Base-by-base conservation (phyloP, 2,329 filamentous ascomycete species). In the Paraconiothyrium sp. region DNA sequence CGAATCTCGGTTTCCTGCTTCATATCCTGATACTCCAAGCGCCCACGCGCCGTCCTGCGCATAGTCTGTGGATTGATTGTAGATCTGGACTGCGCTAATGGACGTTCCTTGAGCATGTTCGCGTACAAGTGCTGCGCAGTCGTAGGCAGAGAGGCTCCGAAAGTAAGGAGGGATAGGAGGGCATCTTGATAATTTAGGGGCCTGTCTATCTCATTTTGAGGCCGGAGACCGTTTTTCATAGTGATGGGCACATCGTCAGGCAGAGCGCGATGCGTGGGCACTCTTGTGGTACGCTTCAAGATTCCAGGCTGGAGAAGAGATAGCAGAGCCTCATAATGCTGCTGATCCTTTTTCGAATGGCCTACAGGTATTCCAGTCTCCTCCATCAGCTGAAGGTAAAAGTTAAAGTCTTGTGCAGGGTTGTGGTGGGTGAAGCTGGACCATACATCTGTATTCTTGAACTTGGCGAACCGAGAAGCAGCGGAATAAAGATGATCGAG, bases 101-200 rank as follows among this genome's bases (percentile, higher is more conserved):
- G 39, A 11, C n/a, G 16, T 22, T 54, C 7, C 10, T n/a, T 13
- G n/a, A 56, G 13, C n/a, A 20, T 7, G 6, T 56, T 4, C 4
- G 13, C 27, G 11, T 47, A 47, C 4, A 27, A 46, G 27, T 37
- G 22, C 32, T 30, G n/a, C 5, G 41, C 2, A 13, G 30, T 16
- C 10, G 10, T 16, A 14, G 41, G 37, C 8, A 37, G 30, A n/a
- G 41, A 37, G 11, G 43, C 27, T 14, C 43, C n/a, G 16, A 37
- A 6, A 22, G 37, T 30, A 1, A 56, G 39, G 10, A 46, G 41
- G 2, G 39, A 44, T 6, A 46, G 24, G 13, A 44, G 52, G 9
- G 52, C 24, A 14, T 55, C 39, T 44, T 55, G 52, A 14, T 55
- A 16, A 35, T 39, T 39, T n/a, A 55, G 27, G 9, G 32, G 22